phyloP scores from a whole-genome alignment of 495 filamentous ascomycete species.

The Aspergillus baeticus region DNA sequence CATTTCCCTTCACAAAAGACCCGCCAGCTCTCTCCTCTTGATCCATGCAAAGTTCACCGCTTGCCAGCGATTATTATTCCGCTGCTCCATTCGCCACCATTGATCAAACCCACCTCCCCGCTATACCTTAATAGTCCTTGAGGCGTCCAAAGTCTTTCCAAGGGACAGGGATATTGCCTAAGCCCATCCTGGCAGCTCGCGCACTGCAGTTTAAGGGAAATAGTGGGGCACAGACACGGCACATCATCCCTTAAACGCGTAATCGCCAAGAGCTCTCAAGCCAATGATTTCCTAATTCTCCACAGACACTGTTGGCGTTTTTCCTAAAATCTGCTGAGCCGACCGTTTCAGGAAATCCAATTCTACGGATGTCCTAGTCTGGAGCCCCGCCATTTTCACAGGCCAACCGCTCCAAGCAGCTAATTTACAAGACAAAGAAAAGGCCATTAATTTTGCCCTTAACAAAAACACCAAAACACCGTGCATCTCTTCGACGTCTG shows the following conservation, averaged over 20 bases:
- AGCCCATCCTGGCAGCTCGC: slow-evolving; percentile 24
- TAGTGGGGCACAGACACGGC: slow-evolving; percentile 21
- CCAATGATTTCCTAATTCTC: slow-evolving; percentile 12
- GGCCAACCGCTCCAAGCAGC: neutral
- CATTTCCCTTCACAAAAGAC: neutral
- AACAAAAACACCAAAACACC: too few relatives aligned
- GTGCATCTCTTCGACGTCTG: too few relatives aligned
- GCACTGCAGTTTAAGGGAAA: slow-evolving; percentile 15
- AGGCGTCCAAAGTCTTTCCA: slow-evolving; percentile 11
- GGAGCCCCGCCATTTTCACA: neutral
- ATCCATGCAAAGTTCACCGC: slow-evolving; percentile 18
- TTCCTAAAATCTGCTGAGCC: slow-evolving; percentile 20
- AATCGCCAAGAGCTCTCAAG: slow-evolving; percentile 6
- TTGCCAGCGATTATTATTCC: slow-evolving; percentile 9
- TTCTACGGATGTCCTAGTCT: slow-evolving; percentile 8
- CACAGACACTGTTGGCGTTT: slow-evolving; percentile 8
- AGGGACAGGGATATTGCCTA: slow-evolving; percentile 19
- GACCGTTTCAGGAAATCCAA: slow-evolving; percentile 20
- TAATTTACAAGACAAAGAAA: neutral
- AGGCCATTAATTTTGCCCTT: neutral
- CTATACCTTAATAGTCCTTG: slow-evolving; percentile 1
- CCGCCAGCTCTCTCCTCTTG: neutral
- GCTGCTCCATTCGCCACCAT: slow-evolving; percentile 13
- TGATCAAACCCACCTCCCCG: slow-evolving; percentile 7
- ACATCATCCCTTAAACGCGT: slow-evolving; percentile 31